Percentiles rank a stretch among this genome's conserved stretches.
These are phyloP conservation scores for Emmonsia crescens DNA, from an alignment of 2,329 filamentous ascomycete species.

Conservation along the genomic window DNA sequence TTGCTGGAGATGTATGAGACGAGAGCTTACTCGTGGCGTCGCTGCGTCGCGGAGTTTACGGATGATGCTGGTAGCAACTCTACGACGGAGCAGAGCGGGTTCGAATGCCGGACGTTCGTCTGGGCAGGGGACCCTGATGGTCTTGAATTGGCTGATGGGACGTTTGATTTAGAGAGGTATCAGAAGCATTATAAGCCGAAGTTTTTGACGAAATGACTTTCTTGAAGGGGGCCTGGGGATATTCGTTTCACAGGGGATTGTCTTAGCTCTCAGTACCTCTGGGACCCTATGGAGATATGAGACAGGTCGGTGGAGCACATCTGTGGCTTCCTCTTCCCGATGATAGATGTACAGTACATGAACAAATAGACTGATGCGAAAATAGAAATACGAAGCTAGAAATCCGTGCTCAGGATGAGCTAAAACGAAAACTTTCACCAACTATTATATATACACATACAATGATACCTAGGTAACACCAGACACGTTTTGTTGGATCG, in stretches of 20 bases:
- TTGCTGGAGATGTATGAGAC: conserved; percentile 10
- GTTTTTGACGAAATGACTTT: neutral
- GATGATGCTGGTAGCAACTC: neutral
- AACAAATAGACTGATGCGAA: neutral
- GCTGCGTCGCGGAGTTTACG: conserved; percentile 4
- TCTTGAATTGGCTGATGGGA: conserved; percentile 4
- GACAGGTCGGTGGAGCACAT: neutral
- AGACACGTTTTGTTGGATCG: neutral
- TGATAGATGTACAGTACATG: neutral
- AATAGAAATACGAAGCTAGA: neutral
- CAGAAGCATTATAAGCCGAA: conserved; percentile 4
- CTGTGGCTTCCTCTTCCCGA: neutral
- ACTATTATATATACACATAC: neutral
- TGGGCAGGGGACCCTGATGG: conserved; percentile 7
- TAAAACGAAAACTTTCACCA: neutral
- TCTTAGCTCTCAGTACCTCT: neutral
- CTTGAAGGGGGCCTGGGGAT: neutral
- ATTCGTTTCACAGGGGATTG: no score
- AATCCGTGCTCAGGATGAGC: neutral
- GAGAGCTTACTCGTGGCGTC: conserved; percentile 7
- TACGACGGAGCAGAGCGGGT: neutral
- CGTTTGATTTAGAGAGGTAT: conserved; percentile 9
- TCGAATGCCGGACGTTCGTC: conserved; percentile 9
- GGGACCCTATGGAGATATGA: no score
- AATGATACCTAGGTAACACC: neutral